A percentile compares a stretch with the other conserved stretches of the same genome.
phyloP scores from a whole-genome alignment of 306 rosid genomes.

The Cucurbita ficifolia region DNA sequence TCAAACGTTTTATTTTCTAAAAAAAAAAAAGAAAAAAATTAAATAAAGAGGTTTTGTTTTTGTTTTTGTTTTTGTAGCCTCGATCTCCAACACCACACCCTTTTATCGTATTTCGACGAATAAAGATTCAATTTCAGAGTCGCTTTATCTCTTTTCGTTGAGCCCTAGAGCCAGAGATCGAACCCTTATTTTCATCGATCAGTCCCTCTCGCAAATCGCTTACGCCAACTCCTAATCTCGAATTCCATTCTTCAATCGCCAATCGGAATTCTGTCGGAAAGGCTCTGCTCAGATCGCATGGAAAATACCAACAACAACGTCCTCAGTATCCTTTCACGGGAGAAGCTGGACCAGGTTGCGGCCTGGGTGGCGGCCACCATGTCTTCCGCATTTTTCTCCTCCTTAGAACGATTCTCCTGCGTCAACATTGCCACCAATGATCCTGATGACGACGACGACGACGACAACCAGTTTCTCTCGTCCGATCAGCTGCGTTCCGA shows the following conservation, averaged over 20 bases:
- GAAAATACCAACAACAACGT: not conserved
- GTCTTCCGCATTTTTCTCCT: conserved; percentile 5
- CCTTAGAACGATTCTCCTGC: not conserved
- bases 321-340: not conserved
- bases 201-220: not conserved
- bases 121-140: not conserved
- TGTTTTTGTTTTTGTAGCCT: not conserved
- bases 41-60: too few species aligned
- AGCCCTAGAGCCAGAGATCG: not conserved
- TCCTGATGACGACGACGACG: not conserved
- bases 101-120: not conserved
- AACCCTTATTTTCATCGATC: not conserved
- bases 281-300: not conserved
- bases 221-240: not conserved
- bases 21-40: not conserved
- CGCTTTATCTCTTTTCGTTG: not conserved
- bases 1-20: not conserved
- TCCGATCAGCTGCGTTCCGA: not conserved
- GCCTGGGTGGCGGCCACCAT: conserved; percentile 1
- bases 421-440: conserved; percentile 1
- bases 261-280: not conserved
- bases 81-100: not conserved
- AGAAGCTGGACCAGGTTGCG: not conserved
- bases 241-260: not conserved
- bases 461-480: not conserved